A percentile compares a stretch with the other conserved stretches of the same genome.
phyloP scores from a whole-genome alignment of 176 grass and related monocot genomes.

The Tillandsia fasciculata region DNA sequence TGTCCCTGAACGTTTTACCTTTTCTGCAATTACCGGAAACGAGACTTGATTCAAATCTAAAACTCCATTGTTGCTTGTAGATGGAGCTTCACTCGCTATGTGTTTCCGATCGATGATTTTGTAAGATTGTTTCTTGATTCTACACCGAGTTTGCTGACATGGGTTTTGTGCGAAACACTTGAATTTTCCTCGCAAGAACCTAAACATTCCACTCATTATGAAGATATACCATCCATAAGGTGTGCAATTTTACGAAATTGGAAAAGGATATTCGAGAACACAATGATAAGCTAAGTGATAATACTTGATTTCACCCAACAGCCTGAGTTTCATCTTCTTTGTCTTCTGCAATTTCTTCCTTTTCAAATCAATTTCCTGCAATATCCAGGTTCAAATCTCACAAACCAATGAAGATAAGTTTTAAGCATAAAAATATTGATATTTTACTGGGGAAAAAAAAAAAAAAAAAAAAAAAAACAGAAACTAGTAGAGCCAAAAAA shows the following conservation, averaged over 20 bases:
- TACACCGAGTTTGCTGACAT: conserved; percentile 18
- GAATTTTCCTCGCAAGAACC: conserved; percentile 57
- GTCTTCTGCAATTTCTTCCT: conserved; percentile 12
- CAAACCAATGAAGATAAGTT: background rate
- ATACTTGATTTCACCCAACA: conserved; percentile 30
- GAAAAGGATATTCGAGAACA: no score
- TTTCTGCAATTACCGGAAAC: conserved; percentile 28
- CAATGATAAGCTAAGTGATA: background rate
- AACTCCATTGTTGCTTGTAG: conserved; percentile 30
- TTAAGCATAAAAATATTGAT: no score
- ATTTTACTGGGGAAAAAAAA: no score
- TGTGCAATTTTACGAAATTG: no score
- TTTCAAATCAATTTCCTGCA: conserved; percentile 27
- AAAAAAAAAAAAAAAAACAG: no score
- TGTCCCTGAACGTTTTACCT: no score
- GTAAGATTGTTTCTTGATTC: conserved; percentile 27
- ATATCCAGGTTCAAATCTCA: background rate
- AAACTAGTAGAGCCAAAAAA: no score
- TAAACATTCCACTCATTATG: conserved; percentile 12
- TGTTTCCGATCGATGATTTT: background rate
- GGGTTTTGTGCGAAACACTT: conserved; percentile 21
- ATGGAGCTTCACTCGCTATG: conserved; percentile 18
- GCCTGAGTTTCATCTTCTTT: conserved; percentile 27
- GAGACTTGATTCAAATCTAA: conserved; percentile 48
- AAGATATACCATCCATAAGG: no score